Conservation (phyloP, 2,329 filamentous ascomycete genomes). For the Pseudogymnoascus sp. region DNA sequence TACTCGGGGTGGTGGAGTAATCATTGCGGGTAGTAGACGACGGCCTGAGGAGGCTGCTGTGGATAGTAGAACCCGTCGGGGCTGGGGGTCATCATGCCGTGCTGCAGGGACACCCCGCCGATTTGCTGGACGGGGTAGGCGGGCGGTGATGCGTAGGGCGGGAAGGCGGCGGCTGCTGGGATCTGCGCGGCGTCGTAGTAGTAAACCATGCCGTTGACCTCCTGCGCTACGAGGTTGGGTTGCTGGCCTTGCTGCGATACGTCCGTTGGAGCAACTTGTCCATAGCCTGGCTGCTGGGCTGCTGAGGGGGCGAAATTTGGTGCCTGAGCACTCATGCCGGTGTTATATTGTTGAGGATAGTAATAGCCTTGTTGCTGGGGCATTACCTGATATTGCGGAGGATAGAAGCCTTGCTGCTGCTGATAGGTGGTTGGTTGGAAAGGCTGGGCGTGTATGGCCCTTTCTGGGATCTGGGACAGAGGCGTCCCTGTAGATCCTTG, state of each 20-base stretch:
- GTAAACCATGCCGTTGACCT: conserved; percentile 93
- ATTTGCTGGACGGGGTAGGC: conserved; percentile 46
- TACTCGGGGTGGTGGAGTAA: neutral
- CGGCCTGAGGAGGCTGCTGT: conserved; percentile 44
- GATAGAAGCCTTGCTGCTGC: conserved; percentile 50
- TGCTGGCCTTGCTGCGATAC: conserved; percentile 47
- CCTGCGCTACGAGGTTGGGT: conserved; percentile 62
- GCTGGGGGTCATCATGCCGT: conserved; percentile 69
- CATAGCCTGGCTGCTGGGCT: conserved; percentile 26
- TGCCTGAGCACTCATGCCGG: conserved; percentile 36
- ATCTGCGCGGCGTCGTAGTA: conserved; percentile 81
- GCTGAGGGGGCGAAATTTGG: conserved; percentile 24
- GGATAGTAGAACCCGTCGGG: conserved; percentile 65
- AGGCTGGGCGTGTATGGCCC: conserved; percentile 80
- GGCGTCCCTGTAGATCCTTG: conserved; percentile 71
- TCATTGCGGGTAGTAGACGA: conserved; percentile 58
- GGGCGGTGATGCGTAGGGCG: conserved; percentile 42
- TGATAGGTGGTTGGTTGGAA: conserved; percentile 72
- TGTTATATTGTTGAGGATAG: conserved; percentile 50
- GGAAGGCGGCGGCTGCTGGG: conserved; percentile 33
- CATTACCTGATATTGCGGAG: conserved; percentile 49
- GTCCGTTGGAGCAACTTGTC: conserved; percentile 17
- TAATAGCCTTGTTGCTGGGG: conserved; percentile 58
- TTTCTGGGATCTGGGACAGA: conserved; percentile 84
- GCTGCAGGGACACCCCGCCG: conserved; percentile 56